Percentiles rank a stretch among this genome's conserved stretches.
phyloP scores from a whole-genome alignment of 1,284 basidiomycete genomes.

The Leucoagaricus sp. region DNA sequence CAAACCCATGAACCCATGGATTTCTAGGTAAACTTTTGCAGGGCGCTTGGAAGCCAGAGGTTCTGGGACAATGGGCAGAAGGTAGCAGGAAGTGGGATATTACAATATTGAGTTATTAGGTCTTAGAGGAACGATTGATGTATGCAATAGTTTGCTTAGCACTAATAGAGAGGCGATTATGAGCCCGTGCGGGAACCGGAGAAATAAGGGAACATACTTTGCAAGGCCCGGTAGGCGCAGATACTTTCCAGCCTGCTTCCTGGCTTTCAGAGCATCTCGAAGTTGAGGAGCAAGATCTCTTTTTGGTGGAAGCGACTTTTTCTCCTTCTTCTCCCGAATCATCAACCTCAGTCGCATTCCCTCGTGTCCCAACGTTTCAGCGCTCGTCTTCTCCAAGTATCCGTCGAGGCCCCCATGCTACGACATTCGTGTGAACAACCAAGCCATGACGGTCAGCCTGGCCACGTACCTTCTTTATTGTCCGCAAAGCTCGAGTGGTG shows the following conservation, averaged over 20 bases:
- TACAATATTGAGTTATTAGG: neutral
- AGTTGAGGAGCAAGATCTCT: neutral
- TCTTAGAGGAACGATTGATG: neutral
- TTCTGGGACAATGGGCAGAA: too few species aligned
- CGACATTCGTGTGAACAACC: neutral
- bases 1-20: too few species aligned
- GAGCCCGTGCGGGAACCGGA: neutral
- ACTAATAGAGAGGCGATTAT: neutral
- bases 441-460: neutral
- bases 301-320: neutral
- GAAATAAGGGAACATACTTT: constrained; percentile 21
- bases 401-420: constrained; percentile 80
- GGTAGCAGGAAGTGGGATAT: neutral
- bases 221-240: constrained; percentile 28
- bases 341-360: constrained; percentile 72
- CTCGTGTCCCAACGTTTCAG: constrained; percentile 68
- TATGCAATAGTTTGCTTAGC: constrained; percentile 16
- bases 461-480: constrained; percentile 72
- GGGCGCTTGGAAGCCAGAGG: too few species aligned
- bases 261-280: constrained; percentile 15
- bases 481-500: constrained; percentile 73
- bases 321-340: constrained; percentile 43
- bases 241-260: constrained; percentile 26
- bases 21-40: too few species aligned
- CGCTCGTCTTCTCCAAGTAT: constrained; percentile 69